Conservation (phyloP, 139 green algal species). For the Chlamydomonas schloesseri region DNA sequence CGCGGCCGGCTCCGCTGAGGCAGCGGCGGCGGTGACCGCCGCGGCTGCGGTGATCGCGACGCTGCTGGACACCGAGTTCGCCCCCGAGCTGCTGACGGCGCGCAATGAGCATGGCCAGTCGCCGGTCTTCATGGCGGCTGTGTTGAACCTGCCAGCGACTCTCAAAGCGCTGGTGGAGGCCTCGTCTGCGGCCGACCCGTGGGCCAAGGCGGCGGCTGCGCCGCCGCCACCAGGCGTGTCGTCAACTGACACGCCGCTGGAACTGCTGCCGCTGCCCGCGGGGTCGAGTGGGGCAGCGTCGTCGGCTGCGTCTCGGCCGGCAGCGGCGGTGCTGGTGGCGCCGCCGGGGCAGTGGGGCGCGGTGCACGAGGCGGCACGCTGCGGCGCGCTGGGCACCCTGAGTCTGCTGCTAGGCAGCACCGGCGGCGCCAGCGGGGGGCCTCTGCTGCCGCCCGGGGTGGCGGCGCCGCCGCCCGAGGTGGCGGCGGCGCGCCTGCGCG, state of each 20-base stretch:
- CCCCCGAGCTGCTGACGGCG: neutral
- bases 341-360: constrained; percentile 5
- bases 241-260: neutral
- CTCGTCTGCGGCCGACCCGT: neutral
- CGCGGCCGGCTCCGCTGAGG: no score
- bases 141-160: neutral
- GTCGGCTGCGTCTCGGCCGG: no score
- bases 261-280: neutral
- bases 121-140: constrained; percentile 18
- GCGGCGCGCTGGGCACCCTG: constrained; percentile 8
- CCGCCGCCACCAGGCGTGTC: neutral
- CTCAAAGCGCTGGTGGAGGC: neutral
- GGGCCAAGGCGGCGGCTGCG: neutral
- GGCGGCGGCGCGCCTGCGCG: constrained; percentile 3
- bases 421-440: no score
- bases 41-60: neutral
- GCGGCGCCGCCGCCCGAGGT: neutral
- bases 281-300: neutral
- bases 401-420: neutral
- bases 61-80: neutral
- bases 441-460: neutral
- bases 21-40: neutral
- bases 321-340: neutral
- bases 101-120: constrained; percentile 10
- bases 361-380: constrained; percentile 14